Evolutionary conservation across 73 alveolate species (phyloP), one percentile per base, ranked within the genome.

Genomic region (Tetrahymena borealis): DNA sequence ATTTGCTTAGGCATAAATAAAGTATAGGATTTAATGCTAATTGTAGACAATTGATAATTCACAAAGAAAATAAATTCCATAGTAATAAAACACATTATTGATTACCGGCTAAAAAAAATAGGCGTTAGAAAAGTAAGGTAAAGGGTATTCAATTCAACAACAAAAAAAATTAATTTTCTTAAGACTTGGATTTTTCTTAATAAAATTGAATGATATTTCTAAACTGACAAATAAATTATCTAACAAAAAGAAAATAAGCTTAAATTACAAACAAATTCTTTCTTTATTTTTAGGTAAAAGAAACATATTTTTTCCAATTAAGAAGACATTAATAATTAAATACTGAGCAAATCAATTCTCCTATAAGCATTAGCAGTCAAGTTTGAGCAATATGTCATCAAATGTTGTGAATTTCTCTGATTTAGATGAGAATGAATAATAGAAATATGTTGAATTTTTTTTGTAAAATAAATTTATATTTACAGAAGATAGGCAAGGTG

Each of bases 121-220:
- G 85, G 85, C 85, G 85, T 60, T 60, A 60, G 85, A 60, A 60
- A n/a, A n/a, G n/a, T n/a, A n/a, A n/a, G n/a, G n/a, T n/a, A n/a
- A n/a, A 15, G 10, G 85, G 37, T n/a, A 24, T 60, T 7, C n/a
- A 60, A 60, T 13, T 60, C 85, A 60, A 60, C 85, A 60, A n/a
- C n/a, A n/a, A n/a, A n/a, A 60, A 60, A 60, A 60, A 24, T 60
- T 24, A 60, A 60, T 60, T 60, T 60, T 60, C 85, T 60, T 60
- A 60, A 24, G n/a, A n/a, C 85, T 60, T 60, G 10, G 85, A 60
- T 18, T 60, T 60, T 60, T 60, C 85, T 60, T 60, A 60, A 60
- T 60, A 20, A 60, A 35, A 60, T 60, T 4, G n/a, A 60, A 24
- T 60, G 85, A 32, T 60, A 60, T 24, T 60, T 60, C 85, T 60